These are phyloP conservation scores for Fraxinus americana DNA, from an alignment of 257 asterid species.

Conservation along the genomic window DNA sequence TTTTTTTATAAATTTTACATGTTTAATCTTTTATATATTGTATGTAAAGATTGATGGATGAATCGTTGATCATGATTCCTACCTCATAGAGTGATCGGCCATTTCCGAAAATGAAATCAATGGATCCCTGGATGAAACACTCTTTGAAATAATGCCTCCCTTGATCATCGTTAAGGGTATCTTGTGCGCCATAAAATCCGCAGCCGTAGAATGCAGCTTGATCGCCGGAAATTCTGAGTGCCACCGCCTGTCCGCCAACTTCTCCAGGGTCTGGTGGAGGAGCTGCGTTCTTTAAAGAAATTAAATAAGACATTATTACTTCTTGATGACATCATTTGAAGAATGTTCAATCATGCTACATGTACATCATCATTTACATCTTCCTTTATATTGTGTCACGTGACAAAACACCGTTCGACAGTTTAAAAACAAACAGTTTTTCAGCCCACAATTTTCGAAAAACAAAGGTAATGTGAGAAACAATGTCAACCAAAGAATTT, in stretches of 20 bases:
- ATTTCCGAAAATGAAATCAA: conserved; percentile 85
- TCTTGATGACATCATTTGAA: neutral
- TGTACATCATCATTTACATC: too few species aligned
- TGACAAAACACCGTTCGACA: too few species aligned
- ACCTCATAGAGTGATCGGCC: conserved; percentile 79
- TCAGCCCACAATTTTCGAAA: too few species aligned
- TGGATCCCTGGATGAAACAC: conserved; percentile 88
- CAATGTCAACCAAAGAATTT: too few species aligned
- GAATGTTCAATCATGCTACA: neutral
- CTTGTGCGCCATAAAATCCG: conserved; percentile 85
- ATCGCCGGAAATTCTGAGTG: conserved; percentile 66
- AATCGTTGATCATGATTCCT: neutral
- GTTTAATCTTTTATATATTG: neutral
- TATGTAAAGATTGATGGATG: neutral
- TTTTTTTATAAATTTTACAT: neutral
- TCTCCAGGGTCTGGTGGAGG: conserved; percentile 75
- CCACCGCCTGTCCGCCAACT: conserved; percentile 74
- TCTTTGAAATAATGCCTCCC: conserved; percentile 86
- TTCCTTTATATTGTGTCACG: too few species aligned
- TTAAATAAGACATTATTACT: neutral
- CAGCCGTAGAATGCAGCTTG: conserved; percentile 79
- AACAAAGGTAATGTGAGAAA: too few species aligned
- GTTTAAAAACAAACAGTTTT: too few species aligned
- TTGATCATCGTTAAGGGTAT: conserved; percentile 68
- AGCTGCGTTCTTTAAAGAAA: conserved; percentile 62